Evolutionary conservation across 805 yeast species (phyloP), one percentile per base, ranked within the genome.

Genomic region (Tetrapisispora phaffii): DNA sequence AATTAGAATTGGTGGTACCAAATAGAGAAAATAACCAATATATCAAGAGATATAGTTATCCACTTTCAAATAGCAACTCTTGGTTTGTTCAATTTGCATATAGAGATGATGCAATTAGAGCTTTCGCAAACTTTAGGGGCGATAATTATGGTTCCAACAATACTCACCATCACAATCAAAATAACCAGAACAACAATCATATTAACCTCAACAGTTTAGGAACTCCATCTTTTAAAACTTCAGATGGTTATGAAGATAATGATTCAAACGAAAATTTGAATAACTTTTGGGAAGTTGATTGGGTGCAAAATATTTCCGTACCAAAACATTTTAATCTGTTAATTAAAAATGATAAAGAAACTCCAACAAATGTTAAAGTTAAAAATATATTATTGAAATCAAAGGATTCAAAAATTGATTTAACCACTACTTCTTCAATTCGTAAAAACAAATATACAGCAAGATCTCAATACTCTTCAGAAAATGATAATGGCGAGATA

Each of bases 51-150:
- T 52, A 47, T 34, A 47, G 48, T 24, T 51, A 47, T 19, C 53
- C 58, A 8, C 36, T 49, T 10, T 52, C 62, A 2, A 50, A 51
- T 7, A 58, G 58, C 38, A 67, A 63, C 41, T 70, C 73, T 23
- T 87, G 94, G 95, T 85, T 80, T 58, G 75, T 80, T 50, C 82
- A 83, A 57, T 86, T 79, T 66, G 83, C 79, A 1, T 85, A 75
- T 60, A 75, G 96, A 39, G 94, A 85, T 59, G 95, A 87, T 62
- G 95, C 96, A 12, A 84, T 85, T 38, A 73, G 84, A 56, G 94
- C 95, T 0, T 86, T 76, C 68, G 88, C 93, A 2, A 75, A 73
- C 53, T 68, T 82, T 9, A 40, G 49, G 74, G 82, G 51, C 70
- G 73, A 13, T 74, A 38, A 38, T 26, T 38, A 21, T 17, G 23